Evolutionary conservation across 2,329 filamentous ascomycete species (phyloP), one percentile per base, ranked within the genome.

Genomic region (Corinectria fuckeliana): DNA sequence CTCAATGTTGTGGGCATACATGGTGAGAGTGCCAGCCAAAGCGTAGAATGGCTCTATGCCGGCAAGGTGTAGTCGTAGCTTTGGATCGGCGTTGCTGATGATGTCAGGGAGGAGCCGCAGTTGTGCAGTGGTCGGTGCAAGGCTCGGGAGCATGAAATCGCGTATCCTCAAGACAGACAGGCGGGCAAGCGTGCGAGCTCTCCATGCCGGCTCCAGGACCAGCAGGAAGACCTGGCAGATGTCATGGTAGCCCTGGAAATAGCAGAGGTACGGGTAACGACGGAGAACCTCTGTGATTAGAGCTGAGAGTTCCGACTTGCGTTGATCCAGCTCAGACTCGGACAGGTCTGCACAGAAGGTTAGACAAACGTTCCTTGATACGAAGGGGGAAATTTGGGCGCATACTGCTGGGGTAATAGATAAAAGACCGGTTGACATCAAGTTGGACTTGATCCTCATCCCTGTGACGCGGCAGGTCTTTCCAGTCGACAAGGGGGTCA

Each of bases 171-270:
- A 85, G 28, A 93, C 82, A 3, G 93, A 97, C 58, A 99, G 87
- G n/a, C 91, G 90, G 30, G 91, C 84, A 28, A 96, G 86, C 14
- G 89, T 87, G 6, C 81, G 75, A 16, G 84, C 81, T 14, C 91
- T 88, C 53, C 81, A 74, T 20, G 81, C 71, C 9, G 86, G 78
- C 0, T 89, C 89, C 4, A 99, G 82, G 10, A 97, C 93, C 13
- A 99, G 85, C 38, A 98, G 85, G 60, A 99, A 84, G 21, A 99
- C 95, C 78, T 99, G 96, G 69, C 92, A 95, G 71, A 99, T 98
- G 78, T 99, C 95, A 77, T 99, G 95, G 75, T 96, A 99, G 74
- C 95, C 95, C 79, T 99, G 95, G 76, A 99, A 99, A 78, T 99
- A 99, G 80, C 88, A 92, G 32, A 99, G 86, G 74, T 89, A 88